Evolutionary conservation across 2,329 filamentous ascomycete genomes (phyloP), one percentile per base, ranked within the genome.

Genomic region (Arthrobotrys conoides): DNA sequence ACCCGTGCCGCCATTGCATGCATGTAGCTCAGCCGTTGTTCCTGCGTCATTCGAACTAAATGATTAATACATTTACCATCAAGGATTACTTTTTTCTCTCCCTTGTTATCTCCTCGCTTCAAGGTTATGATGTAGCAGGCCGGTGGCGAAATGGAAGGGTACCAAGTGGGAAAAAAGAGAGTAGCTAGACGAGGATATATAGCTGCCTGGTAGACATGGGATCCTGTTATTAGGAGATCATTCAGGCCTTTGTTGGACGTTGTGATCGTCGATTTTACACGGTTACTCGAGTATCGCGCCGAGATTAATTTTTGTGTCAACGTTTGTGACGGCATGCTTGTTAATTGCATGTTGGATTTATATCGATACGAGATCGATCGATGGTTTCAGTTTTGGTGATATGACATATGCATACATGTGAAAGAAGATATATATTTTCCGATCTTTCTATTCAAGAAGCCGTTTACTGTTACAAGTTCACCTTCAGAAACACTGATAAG

Each of bases 31-130:
- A 41, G 24, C 16, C 27, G 46, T 33, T 65, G 71, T 76, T 76
- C 71, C 71, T 76, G 71, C 71, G 65, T 76, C 57, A 69, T 69
- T 46, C 24, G 14, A 36, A 57, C n/a, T 27, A 30, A n/a, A 57
- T 55, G 20, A 20, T 6, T 30, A 30, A 6, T 30, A 53, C 14
- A 5, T 53, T 53, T 53, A 16, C 24, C 49, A 53, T 9, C 49
- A 20, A 27, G 46, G 24, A 30, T 30, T 53, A 24, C 22, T 46
- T 0, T 20, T 18, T 8, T 46, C 6, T 46, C 22, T 27, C 9
- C 22, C 48, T 8, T 51, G 48, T 27, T 55, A 12, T 30, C 24
- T 55, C 30, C 20, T 46, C 49, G 49, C 24, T 55, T 30, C 22
- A 55, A 55, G 24, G 14, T 27, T 22, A 64, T 57, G n/a, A n/a